Evolutionary conservation across 2,329 filamentous ascomycete species (phyloP).

Genomic region (Gliomastix tumulicola): DNA sequence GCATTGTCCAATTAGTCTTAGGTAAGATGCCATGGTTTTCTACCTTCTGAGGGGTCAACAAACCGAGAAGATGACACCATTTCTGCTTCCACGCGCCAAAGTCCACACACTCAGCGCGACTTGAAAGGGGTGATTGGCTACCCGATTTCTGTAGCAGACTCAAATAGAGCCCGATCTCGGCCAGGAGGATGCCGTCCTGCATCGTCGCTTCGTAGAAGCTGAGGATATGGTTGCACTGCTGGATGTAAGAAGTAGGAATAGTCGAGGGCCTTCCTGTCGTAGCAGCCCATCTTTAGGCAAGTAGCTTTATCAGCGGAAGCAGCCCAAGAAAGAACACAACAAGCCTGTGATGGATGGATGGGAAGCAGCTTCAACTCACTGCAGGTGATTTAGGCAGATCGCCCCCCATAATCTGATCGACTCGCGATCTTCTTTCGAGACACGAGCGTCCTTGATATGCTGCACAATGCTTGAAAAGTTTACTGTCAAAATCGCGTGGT

Average conservation of each 20-base stretch:
- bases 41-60: no score
- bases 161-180: not conserved
- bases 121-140: not conserved
- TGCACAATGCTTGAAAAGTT: not conserved
- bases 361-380: not conserved
- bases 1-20: no score
- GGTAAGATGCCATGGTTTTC: no score
- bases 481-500: not conserved
- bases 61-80: no score
- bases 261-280: not conserved
- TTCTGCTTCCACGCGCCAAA: not conserved
- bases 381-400: not conserved
- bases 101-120: not conserved
- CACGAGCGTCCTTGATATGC: not conserved
- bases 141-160: not conserved
- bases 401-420: not conserved
- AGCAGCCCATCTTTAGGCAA: not conserved
- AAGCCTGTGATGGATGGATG: no score
- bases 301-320: no score
- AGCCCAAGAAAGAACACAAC: no score
- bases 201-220: not conserved
- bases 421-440: not conserved
- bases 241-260: not conserved
- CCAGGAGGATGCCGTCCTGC: not conserved
- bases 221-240: not conserved